A percentile compares a stretch with the other conserved stretches of the same genome.
phyloP scores from a whole-genome alignment of 148 eudicot genomes.

The Rhododendron ovatum region DNA sequence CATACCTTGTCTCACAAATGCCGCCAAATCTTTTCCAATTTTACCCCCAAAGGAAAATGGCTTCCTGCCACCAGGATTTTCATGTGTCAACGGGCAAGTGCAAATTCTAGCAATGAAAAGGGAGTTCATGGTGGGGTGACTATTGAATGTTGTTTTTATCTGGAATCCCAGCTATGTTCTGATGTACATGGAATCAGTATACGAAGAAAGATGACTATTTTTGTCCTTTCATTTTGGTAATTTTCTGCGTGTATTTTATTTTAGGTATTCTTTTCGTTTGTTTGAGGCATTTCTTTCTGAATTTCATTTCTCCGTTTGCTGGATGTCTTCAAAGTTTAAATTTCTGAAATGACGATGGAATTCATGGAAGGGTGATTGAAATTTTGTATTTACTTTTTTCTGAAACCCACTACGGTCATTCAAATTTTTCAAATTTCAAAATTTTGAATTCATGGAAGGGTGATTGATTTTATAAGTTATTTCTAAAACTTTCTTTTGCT shows the following conservation, averaged over 20 bases:
- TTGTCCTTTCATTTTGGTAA: neutral
- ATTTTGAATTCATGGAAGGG: no score
- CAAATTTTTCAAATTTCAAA: no score
- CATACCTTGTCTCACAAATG: neutral
- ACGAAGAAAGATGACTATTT: neutral
- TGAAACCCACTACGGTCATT: no score
- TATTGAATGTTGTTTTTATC: slow-evolving; percentile 2
- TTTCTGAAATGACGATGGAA: neutral
- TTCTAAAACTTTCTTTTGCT: no score
- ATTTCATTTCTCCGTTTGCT: neutral
- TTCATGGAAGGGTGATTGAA: neutral
- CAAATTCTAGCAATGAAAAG: neutral
- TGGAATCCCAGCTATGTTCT: slow-evolving; percentile 6
- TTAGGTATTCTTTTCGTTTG: no score
- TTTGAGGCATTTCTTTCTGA: slow-evolving; percentile 2
- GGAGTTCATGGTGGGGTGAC: neutral
- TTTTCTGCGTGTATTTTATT: neutral
- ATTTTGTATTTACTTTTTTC: no score
- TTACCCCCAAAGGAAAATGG: neutral
- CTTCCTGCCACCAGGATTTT: neutral
- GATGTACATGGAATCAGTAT: slow-evolving; percentile 12
- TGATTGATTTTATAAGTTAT: no score
- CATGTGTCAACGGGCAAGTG: neutral
- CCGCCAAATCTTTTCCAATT: neutral
- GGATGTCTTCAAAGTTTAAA: neutral